A percentile compares a stretch with the other conserved stretches of the same genome.
These are phyloP conservation scores for Nowakowskiella sp. DNA, from an alignment of 192 early-diverging fungal species.

Conservation along the genomic window DNA sequence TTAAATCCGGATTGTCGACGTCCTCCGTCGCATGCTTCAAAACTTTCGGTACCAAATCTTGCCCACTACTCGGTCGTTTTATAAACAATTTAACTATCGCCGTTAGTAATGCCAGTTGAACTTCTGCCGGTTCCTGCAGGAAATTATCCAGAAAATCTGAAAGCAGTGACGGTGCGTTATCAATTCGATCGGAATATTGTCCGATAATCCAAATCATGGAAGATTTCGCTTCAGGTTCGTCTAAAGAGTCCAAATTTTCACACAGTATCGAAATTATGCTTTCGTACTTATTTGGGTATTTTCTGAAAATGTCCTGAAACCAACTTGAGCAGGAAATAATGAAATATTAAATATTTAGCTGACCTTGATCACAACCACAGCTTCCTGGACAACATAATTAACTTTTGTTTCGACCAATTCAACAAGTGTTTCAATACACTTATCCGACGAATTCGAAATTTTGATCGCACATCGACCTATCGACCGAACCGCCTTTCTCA, in stretches of 20 bases:
- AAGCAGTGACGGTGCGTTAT: constrained; percentile 87
- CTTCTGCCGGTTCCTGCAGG: constrained; percentile 73
- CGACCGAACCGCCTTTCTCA: constrained; percentile 87
- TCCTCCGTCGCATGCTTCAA: constrained; percentile 93
- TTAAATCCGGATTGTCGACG: constrained; percentile 92
- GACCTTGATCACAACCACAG: constrained; percentile 90
- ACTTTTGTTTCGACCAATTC: constrained; percentile 95
- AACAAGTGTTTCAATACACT: constrained; percentile 78
- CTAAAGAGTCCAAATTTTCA: constrained; percentile 90
- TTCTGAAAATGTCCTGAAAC: constrained; percentile 86
- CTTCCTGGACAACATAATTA: constrained; percentile 97
- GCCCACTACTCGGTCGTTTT: constrained; percentile 81
- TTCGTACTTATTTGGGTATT: constrained; percentile 97
- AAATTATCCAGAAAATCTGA: constrained; percentile 83
- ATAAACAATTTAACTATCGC: constrained; percentile 96
- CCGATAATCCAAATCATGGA: constrained; percentile 99
- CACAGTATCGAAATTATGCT: constrained; percentile 84
- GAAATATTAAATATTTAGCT: too few relatives aligned
- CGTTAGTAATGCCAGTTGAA: constrained; percentile 88
- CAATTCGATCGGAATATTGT: constrained; percentile 95
- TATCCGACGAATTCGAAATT: constrained; percentile 78
- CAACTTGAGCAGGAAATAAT: not conserved
- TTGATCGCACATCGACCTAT: constrained; percentile 98
- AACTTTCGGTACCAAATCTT: constrained; percentile 88
- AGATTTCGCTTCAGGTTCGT: constrained; percentile 95